Conservation (phyloP, 768 basidiomycete genomes). For the Phaffia australis region DNA sequence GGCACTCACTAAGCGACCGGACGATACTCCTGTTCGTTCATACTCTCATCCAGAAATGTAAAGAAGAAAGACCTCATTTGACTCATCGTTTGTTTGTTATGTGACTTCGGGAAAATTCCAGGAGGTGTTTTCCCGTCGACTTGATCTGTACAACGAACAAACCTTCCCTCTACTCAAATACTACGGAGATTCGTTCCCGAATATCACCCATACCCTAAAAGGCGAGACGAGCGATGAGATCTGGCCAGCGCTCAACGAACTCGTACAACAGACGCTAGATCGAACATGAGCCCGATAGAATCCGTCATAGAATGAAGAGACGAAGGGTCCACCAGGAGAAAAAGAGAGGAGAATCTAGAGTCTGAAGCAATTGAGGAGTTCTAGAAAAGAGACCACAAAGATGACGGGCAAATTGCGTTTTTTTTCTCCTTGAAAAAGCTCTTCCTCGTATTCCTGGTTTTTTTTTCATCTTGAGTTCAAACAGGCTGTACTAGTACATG, state of each 20-base stretch:
- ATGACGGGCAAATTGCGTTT: too few species aligned
- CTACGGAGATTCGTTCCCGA: constrained; percentile 40
- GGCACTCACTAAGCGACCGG: constrained; percentile 71
- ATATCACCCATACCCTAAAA: constrained; percentile 49
- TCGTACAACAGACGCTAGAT: constrained; percentile 10
- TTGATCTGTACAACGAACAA: constrained; percentile 62
- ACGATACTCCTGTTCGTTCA: constrained; percentile 68
- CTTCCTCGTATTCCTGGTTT: too few species aligned
- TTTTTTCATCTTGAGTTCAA: too few species aligned
- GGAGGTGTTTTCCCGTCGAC: constrained; percentile 67
- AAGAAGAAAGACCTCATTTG: not conserved
- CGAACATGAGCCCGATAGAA: too few species aligned
- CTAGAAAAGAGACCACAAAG: too few species aligned
- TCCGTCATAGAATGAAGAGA: too few species aligned
- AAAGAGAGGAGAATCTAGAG: too few species aligned
- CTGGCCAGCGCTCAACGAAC: constrained; percentile 57
- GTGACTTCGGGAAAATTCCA: constrained; percentile 35
- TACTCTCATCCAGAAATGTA: not conserved
- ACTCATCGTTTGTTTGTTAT: not conserved
- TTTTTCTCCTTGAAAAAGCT: too few species aligned
- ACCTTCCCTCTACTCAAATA: constrained; percentile 73
- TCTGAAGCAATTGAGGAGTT: too few species aligned
- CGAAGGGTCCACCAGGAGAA: too few species aligned
- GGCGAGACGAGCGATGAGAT: constrained; percentile 79
- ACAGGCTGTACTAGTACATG: too few species aligned